Percentiles rank a stretch among this genome's conserved stretches.
These are phyloP conservation scores for Xylariaceae sp. DNA, from an alignment of 2,329 filamentous ascomycete species.

Conservation along the genomic window DNA sequence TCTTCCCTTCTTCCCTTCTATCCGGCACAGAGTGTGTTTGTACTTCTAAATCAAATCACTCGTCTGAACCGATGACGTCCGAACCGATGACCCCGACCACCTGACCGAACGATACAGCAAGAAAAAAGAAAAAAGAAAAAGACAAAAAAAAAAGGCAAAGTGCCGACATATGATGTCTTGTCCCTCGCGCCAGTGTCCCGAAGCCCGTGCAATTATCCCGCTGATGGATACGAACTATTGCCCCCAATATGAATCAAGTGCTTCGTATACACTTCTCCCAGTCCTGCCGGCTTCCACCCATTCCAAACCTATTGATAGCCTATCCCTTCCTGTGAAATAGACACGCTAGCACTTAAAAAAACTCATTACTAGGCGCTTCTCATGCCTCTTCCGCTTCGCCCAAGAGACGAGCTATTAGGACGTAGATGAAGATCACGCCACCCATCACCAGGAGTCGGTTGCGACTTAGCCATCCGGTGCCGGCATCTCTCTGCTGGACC, in stretches of 20 bases:
- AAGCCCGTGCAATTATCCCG: background rate
- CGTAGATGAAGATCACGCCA: constrained; percentile 71
- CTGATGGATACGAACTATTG: background rate
- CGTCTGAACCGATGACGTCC: constrained; percentile 12
- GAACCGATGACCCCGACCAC: constrained; percentile 2
- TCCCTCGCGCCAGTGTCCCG: background rate
- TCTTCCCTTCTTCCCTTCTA: background rate
- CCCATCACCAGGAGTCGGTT: constrained; percentile 73
- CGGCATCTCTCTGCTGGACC: constrained; percentile 70
- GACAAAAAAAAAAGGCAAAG: background rate
- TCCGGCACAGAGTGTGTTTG: background rate
- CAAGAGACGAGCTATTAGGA: constrained; percentile 70
- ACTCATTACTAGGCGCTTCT: background rate
- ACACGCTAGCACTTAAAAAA: background rate
- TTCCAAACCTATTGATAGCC: background rate
- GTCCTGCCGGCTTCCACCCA: background rate
- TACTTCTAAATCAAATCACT: constrained; percentile 7
- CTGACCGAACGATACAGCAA: constrained; percentile 10
- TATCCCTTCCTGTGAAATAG: background rate
- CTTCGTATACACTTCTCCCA: background rate
- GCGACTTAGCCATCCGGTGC: constrained; percentile 72
- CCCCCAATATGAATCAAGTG: background rate
- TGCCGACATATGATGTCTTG: background rate
- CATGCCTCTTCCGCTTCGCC: constrained; percentile 38
- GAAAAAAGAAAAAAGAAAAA: background rate